Conservation (phyloP, 2,329 filamentous ascomycete species). For the Neofusicoccum parvum region DNA sequence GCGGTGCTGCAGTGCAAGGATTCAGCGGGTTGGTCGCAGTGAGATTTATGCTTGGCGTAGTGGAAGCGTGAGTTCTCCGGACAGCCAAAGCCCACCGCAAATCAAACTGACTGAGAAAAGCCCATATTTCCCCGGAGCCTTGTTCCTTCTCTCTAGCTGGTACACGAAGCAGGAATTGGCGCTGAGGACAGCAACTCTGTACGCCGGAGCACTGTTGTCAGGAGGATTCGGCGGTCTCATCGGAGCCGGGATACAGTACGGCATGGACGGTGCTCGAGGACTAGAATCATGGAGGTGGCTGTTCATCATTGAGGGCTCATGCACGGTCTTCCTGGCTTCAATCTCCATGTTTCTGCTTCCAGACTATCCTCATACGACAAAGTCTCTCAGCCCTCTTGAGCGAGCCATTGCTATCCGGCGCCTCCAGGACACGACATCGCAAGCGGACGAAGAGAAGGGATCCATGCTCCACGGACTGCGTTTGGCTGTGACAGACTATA, state of each 20-base stretch:
- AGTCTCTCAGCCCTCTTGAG: constrained; percentile 1
- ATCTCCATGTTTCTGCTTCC: constrained; percentile 13
- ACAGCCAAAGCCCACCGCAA: no score
- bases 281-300: constrained; percentile 34
- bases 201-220: constrained; percentile 52
- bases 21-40: not conserved
- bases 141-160: constrained; percentile 55
- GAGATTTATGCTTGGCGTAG: constrained; percentile 18
- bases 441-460: not conserved
- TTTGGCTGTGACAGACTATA: constrained; percentile 20
- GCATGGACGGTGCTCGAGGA: constrained; percentile 34
- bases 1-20: constrained; percentile 6
- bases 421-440: not conserved
- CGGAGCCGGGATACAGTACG: constrained; percentile 53
- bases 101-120: constrained; percentile 6
- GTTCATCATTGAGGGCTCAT: not conserved
- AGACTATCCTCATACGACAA: constrained; percentile 19
- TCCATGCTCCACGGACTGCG: constrained; percentile 10
- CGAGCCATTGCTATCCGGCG: constrained; percentile 15
- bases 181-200: constrained; percentile 55
- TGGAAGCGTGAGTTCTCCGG: constrained; percentile 4
- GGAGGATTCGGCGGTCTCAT: constrained; percentile 57
- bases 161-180: constrained; percentile 57
- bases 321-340: not conserved
- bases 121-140: constrained; percentile 38